Evolutionary conservation across 192 early-diverging fungal genomes (phyloP).

Genomic region (Mortierella claussenii): DNA sequence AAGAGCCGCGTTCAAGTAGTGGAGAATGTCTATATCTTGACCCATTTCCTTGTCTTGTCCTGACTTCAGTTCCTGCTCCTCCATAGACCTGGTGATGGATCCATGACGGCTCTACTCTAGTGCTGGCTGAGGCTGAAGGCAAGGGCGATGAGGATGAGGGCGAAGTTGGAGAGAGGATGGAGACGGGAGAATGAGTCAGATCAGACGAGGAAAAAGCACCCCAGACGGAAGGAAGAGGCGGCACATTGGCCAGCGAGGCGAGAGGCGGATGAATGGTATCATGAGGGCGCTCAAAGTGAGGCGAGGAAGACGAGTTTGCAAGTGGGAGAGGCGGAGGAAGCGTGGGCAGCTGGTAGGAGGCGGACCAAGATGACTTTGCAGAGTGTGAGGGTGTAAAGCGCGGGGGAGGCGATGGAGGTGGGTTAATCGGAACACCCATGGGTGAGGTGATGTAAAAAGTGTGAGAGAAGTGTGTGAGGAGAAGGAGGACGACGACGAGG

Average conservation of each 20-base stretch:
- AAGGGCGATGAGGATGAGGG: not conserved
- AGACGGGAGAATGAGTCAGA: not conserved
- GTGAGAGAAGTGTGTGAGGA: too few relatives aligned
- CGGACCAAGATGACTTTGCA: conserved; percentile 42
- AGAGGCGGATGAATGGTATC: too few relatives aligned
- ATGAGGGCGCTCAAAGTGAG: too few relatives aligned
- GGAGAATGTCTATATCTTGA: too few relatives aligned
- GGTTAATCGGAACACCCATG: conserved; percentile 47
- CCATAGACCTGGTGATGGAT: too few relatives aligned
- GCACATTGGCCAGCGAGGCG: too few relatives aligned
- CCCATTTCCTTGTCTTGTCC: too few relatives aligned
- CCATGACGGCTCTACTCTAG: too few relatives aligned
- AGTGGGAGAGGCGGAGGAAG: too few relatives aligned
- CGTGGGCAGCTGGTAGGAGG: too few relatives aligned
- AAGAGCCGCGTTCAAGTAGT: not conserved
- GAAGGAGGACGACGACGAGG: not conserved
- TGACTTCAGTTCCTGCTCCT: too few relatives aligned
- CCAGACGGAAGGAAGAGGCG: conserved; percentile 12
- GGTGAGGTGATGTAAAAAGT: not conserved
- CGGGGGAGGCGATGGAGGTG: conserved; percentile 8
- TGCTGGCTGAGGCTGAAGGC: not conserved
- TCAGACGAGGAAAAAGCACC: not conserved
- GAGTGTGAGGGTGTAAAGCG: conserved; percentile 14
- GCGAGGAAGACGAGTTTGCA: too few relatives aligned
- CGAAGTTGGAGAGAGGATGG: not conserved